A percentile compares a stretch with the other conserved stretches of the same genome.
Conservation (phyloP, 129 eudicot species). For the Solidago caesia region DNA sequence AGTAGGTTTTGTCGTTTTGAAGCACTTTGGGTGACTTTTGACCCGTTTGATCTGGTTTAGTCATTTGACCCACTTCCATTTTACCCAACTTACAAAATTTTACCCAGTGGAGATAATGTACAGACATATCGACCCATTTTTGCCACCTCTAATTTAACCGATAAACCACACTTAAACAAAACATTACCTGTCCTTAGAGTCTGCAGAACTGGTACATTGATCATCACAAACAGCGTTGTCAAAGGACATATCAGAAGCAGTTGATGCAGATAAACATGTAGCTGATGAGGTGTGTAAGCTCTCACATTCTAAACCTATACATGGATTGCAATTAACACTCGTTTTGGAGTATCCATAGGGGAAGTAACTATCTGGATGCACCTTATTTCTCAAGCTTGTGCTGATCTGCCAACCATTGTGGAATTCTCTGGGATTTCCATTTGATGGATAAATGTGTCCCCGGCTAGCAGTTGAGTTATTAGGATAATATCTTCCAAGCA, state of each 20-base stretch:
- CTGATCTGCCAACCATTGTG: constrained; percentile 9
- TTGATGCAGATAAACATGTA: constrained; percentile 17
- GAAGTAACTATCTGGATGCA: constrained; percentile 32
- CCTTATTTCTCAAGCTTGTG: constrained; percentile 54
- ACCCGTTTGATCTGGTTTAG: no score
- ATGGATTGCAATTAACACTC: constrained; percentile 34
- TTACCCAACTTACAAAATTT: not conserved
- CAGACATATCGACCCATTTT: not conserved
- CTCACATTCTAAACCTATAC: constrained; percentile 37
- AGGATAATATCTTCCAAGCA: constrained; percentile 32
- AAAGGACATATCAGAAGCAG: not conserved
- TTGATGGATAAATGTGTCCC: constrained; percentile 23
- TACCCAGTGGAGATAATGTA: not conserved
- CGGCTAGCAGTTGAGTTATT: constrained; percentile 28
- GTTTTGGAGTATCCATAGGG: constrained; percentile 43
- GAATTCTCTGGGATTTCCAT: constrained; percentile 23
- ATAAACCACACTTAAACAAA: not conserved
- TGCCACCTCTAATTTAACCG: not conserved
- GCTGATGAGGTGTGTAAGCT: constrained; percentile 46
- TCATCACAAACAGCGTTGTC: constrained; percentile 28
- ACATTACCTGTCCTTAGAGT: constrained; percentile 39
- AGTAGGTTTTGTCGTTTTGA: not conserved
- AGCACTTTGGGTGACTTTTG: not conserved
- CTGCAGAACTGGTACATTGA: constrained; percentile 39
- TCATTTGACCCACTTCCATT: no score